Evolutionary conservation across 257 asterid species (phyloP).

Genomic region (Przewalskia tangutica): DNA sequence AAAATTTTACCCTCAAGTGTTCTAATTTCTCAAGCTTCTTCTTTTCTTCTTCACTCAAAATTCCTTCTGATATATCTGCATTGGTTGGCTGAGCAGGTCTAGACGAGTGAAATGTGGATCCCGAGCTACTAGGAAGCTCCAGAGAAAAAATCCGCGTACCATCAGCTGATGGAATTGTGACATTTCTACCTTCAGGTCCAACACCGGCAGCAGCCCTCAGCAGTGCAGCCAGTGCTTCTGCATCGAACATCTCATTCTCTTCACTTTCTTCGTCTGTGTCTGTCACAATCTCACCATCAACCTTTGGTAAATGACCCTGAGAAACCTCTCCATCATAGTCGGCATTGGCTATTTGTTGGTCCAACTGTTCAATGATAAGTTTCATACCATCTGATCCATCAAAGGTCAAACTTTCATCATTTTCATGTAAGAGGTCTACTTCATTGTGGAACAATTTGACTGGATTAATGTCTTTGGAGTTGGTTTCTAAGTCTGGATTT

Average conservation of each 20-base stretch:
- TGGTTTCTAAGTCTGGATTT: constrained; percentile 8
- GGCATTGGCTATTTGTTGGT: constrained; percentile 3
- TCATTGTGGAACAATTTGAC: constrained; percentile 11
- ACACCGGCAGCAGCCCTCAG: constrained; percentile 16
- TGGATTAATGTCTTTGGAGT: constrained; percentile 17
- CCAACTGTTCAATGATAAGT: neutral
- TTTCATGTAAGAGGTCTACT: constrained; percentile 9
- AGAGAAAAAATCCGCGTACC: constrained; percentile 5
- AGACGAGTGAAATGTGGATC: constrained; percentile 14
- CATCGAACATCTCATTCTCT: constrained; percentile 12
- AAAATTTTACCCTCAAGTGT: constrained; percentile 29
- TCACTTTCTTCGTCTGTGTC: constrained; percentile 19
- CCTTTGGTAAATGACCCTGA: constrained; percentile 17
- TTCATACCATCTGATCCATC: neutral
- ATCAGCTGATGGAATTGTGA: constrained; percentile 18
- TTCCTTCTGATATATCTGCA: neutral
- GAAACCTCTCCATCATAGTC: constrained; percentile 18
- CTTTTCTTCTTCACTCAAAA: constrained; percentile 28
- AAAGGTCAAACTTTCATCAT: neutral
- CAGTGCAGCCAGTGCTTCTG: constrained; percentile 13
- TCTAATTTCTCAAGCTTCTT: constrained; percentile 33
- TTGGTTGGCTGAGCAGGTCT: constrained; percentile 15
- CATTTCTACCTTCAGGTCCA: constrained; percentile 12
- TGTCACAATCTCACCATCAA: constrained; percentile 16
- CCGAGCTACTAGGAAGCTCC: constrained; percentile 8